A percentile compares a stretch with the other conserved stretches of the same genome.
These are phyloP conservation scores for Lagenaria siceraria DNA, from an alignment of 306 rosid genomes.

Conservation along the genomic window DNA sequence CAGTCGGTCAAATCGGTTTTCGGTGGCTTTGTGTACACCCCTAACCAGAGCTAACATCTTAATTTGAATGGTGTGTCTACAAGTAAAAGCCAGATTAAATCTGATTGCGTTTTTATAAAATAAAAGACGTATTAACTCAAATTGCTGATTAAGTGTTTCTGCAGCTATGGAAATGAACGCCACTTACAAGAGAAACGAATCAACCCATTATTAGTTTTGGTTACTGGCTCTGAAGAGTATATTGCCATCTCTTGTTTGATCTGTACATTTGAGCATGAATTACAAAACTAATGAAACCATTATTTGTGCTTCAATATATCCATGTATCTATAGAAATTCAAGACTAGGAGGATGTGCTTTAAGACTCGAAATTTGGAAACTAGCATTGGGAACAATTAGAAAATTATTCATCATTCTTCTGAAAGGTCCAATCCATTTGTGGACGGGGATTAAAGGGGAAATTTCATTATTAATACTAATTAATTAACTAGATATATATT, in stretches of 20 bases:
- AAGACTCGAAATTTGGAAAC: not conserved
- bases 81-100: not conserved
- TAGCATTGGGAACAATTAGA: too few species aligned
- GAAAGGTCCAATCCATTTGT: too few species aligned
- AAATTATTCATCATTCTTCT: too few species aligned
- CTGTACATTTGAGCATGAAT: not conserved
- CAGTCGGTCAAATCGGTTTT: too few species aligned
- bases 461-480: too few species aligned
- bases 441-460: too few species aligned
- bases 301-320: not conserved
- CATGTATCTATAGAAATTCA: not conserved
- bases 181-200: not conserved
- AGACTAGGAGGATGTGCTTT: not conserved
- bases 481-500: too few species aligned
- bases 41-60: not conserved
- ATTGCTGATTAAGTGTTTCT: not conserved
- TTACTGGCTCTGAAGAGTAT: not conserved
- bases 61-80: not conserved
- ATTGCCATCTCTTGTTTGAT: not conserved
- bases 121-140: not conserved
- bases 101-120: not conserved
- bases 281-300: not conserved
- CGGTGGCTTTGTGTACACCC: too few species aligned
- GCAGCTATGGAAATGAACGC: not conserved
- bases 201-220: not conserved